Percentiles rank a stretch among this genome's conserved stretches.
phyloP scores from a whole-genome alignment of 1,139 yeast genomes.

The Dujonia santamariae region DNA sequence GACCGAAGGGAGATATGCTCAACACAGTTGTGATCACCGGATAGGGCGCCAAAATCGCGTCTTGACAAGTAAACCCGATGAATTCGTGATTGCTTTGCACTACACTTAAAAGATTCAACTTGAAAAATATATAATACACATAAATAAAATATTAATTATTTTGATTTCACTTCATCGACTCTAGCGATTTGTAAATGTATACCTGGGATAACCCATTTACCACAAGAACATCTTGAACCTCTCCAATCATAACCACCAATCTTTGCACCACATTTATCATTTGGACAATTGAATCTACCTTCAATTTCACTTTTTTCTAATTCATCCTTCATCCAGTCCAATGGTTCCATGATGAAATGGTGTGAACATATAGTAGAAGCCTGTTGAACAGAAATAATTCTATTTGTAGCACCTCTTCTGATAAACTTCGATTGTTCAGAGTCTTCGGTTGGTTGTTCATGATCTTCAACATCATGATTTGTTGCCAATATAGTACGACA shows the following conservation, averaged over 20 bases:
- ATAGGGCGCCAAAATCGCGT: no score
- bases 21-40: no score
- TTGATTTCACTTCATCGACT: constrained; percentile 71
- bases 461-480: constrained; percentile 50
- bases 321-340: constrained; percentile 87
- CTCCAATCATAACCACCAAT: constrained; percentile 94
- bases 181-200: constrained; percentile 77
- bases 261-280: constrained; percentile 63
- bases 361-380: constrained; percentile 76
- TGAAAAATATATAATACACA: no score
- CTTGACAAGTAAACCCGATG: no score
- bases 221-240: constrained; percentile 93
- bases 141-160: no score
- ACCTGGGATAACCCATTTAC: constrained; percentile 94
- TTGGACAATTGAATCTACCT: constrained; percentile 81
- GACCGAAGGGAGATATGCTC: no score
- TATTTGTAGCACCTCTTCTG: constrained; percentile 58
- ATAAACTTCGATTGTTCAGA: constrained; percentile 63
- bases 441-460: constrained; percentile 56
- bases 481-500: constrained; percentile 61
- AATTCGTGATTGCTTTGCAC: no score
- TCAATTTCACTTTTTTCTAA: constrained; percentile 68
- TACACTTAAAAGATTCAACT: no score
- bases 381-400: constrained; percentile 52
- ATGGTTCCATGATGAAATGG: constrained; percentile 73